Percentiles rank a stretch among this genome's conserved stretches.
Evolutionary conservation across 2,329 filamentous ascomycete species (phyloP).

Genomic region (Dothiorella sarmentorum): DNA sequence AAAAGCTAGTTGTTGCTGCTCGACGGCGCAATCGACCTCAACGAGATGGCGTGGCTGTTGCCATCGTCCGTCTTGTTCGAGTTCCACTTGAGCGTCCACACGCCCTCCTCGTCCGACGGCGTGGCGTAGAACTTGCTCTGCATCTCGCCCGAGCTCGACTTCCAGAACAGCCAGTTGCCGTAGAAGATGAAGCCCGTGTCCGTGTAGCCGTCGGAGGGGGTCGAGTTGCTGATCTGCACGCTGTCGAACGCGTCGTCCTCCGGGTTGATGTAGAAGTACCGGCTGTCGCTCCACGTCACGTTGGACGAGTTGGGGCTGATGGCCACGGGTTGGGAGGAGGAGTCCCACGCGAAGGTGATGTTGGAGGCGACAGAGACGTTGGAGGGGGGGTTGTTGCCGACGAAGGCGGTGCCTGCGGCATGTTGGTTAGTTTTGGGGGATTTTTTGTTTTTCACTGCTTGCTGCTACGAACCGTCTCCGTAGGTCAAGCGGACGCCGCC

Average conservation of each 20-base stretch:
- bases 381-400: slow-evolving; percentile 4
- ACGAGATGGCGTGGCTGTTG: slow-evolving; percentile 1
- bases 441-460: neutral
- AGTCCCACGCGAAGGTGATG: slow-evolving; percentile 9
- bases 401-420: neutral
- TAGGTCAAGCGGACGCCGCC: slow-evolving; percentile 11
- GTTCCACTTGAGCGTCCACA: slow-evolving; percentile 13
- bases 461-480: slow-evolving; percentile 2
- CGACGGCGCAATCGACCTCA: neutral
- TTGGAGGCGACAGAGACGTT: slow-evolving; percentile 12
- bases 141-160: neutral
- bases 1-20: too few relatives aligned
- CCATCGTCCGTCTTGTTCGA: neutral
- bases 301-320: slow-evolving; percentile 7
- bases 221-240: neutral
- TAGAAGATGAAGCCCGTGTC: slow-evolving; percentile 15
- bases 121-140: slow-evolving; percentile 13
- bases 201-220: slow-evolving; percentile 6
- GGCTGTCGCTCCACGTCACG: neutral
- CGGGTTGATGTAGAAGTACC: slow-evolving; percentile 14
- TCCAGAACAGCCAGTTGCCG: slow-evolving; percentile 15
- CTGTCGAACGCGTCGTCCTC: slow-evolving; percentile 3
- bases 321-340: neutral
- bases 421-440: neutral
- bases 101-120: slow-evolving; percentile 1